Conservation (phyloP, 2,329 filamentous ascomycete species). For the Lachnellula cervina region DNA sequence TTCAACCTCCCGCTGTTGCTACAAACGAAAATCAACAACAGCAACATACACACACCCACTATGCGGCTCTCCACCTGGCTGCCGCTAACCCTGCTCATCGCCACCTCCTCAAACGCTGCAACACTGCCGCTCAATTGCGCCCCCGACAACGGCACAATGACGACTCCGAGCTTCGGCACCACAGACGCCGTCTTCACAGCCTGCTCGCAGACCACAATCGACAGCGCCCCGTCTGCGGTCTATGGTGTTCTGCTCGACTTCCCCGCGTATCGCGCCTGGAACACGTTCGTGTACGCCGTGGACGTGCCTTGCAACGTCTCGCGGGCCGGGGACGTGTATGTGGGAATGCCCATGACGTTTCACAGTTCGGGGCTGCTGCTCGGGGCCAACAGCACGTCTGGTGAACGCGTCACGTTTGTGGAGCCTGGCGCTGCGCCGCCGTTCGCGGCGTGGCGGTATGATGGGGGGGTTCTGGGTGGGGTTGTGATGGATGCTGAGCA, state of each 20-base stretch:
- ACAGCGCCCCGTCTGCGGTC: background rate
- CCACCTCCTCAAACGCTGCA: background rate
- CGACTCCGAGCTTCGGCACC: slow-evolving; percentile 7
- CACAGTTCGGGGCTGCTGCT: slow-evolving; percentile 7
- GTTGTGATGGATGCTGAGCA: slow-evolving; percentile 12
- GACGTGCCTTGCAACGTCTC: slow-evolving; percentile 7
- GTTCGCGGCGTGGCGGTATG: slow-evolving; percentile 4
- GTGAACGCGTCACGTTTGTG: slow-evolving; percentile 7
- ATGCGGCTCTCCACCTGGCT: background rate
- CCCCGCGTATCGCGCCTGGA: slow-evolving; percentile 6
- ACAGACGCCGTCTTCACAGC: slow-evolving; percentile 8
- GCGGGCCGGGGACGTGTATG: slow-evolving; percentile 4
- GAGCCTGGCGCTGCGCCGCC: background rate
- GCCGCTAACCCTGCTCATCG: background rate
- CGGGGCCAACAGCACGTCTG: slow-evolving; percentile 5
- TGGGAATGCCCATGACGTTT: slow-evolving; percentile 13
- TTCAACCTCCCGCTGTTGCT: no score
- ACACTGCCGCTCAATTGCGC: slow-evolving; percentile 5
- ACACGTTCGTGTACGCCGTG: slow-evolving; percentile 12
- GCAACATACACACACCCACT: background rate
- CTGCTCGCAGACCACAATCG: slow-evolving; percentile 7
- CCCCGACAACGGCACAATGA: slow-evolving; percentile 3
- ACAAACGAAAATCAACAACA: no score
- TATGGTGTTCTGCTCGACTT: slow-evolving; percentile 10
- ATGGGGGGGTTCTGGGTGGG: background rate